Evolutionary conservation across 164 flowering plant species (phyloP).

Genomic region (Protea cynaroides): DNA sequence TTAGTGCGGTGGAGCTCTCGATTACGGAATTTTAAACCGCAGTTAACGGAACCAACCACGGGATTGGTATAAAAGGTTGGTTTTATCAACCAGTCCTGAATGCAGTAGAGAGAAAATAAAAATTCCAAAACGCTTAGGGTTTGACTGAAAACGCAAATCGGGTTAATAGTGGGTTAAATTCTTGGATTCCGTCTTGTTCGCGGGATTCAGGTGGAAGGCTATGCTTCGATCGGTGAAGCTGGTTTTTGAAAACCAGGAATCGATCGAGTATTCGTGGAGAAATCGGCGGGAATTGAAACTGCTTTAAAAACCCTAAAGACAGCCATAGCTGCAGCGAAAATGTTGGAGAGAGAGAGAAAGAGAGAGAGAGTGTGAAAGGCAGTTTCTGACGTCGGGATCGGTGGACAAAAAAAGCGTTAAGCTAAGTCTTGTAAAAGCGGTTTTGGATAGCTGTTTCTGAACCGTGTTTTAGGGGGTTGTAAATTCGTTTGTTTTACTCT

Average conservation of each 20-base stretch:
- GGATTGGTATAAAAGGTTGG: slow-evolving; percentile 8
- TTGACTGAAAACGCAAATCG: slow-evolving; percentile 21
- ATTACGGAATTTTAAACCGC: slow-evolving; percentile 9
- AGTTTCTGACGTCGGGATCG: background rate
- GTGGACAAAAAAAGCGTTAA: slow-evolving; percentile 3
- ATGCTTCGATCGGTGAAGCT: slow-evolving; percentile 8
- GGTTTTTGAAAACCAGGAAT: slow-evolving; percentile 9
- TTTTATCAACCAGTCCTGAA: slow-evolving; percentile 10
- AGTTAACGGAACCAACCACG: background rate
- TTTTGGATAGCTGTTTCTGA: slow-evolving; percentile 5
- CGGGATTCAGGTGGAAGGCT: background rate
- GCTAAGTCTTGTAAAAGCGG: slow-evolving; percentile 3
- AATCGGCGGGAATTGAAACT: slow-evolving; percentile 4
- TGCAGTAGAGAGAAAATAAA: slow-evolving; percentile 6
- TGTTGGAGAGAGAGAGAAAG: slow-evolving; percentile 16
- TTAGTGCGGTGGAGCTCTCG: too few species aligned
- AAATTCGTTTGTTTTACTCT: slow-evolving; percentile 5
- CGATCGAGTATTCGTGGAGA: slow-evolving; percentile 5
- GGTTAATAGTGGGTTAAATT: slow-evolving; percentile 9
- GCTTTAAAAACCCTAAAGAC: slow-evolving; percentile 2
- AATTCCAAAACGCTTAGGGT: too few species aligned
- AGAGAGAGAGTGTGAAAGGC: too few species aligned
- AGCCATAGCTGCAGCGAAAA: slow-evolving; percentile 12
- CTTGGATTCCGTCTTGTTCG: slow-evolving; percentile 18
- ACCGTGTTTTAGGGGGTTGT: background rate